A percentile compares a stretch with the other conserved stretches of the same genome.
phyloP scores from a whole-genome alignment of 2,329 filamentous ascomycete genomes.

The Trichoderma sp. region DNA sequence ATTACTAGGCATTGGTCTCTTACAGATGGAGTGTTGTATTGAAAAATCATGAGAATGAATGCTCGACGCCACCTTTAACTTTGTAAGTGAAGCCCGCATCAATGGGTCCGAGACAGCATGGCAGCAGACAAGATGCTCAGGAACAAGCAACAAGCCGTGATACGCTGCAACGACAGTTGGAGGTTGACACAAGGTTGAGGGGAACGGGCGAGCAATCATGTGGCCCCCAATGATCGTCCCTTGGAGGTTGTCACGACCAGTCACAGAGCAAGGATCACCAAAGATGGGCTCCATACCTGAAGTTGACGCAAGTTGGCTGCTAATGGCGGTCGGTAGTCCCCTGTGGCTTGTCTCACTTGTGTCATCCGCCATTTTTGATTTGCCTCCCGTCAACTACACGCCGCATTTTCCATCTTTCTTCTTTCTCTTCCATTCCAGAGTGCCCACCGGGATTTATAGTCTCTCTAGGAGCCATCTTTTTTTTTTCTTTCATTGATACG shows the following conservation, averaged over 20 bases:
- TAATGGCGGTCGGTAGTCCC: background rate
- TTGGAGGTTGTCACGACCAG: background rate
- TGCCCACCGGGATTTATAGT: no score
- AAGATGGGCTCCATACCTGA: background rate
- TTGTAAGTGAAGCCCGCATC: background rate
- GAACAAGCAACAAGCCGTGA: background rate
- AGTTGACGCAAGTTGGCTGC: background rate
- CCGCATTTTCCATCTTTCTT: background rate
- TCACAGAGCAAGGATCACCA: background rate
- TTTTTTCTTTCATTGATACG: background rate
- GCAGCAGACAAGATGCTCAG: background rate
- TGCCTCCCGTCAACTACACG: background rate
- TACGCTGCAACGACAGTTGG: background rate
- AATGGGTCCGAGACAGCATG: background rate
- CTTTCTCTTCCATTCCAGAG: background rate
- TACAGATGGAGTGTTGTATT: background rate
- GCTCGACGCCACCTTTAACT: background rate
- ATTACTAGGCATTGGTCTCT: background rate
- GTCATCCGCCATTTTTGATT: background rate
- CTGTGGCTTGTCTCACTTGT: conserved; percentile 8
- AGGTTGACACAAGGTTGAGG: background rate
- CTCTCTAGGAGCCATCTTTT: background rate
- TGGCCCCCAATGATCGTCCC: background rate
- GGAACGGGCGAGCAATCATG: background rate
- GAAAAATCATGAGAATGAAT: background rate